These are phyloP conservation scores for Colletotrichum sp. DNA, from an alignment of 2,329 filamentous ascomycete genomes.

Conservation along the genomic window DNA sequence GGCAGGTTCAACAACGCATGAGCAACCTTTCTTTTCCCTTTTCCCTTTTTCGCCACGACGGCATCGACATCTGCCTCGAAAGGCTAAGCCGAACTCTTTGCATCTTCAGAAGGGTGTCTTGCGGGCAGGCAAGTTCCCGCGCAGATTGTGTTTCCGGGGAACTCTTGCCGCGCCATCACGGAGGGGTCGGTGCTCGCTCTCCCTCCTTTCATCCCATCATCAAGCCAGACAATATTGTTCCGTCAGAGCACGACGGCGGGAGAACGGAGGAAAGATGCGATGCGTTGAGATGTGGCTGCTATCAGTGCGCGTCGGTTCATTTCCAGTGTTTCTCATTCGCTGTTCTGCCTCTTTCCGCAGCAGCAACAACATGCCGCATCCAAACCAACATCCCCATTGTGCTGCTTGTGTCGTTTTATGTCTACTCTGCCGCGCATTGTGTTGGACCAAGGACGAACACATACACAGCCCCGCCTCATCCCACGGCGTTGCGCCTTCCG, in stretches of 20 bases:
- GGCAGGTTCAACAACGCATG: neutral
- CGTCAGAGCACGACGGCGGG: neutral
- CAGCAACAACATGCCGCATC: neutral
- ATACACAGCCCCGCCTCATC: neutral
- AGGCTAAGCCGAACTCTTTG: neutral
- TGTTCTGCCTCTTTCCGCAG: neutral
- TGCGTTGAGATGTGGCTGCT: neutral
- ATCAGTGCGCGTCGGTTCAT: neutral
- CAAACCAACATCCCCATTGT: neutral
- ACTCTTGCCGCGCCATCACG: neutral
- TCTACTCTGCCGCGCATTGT: neutral
- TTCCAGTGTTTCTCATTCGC: neutral
- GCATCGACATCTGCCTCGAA: neutral
- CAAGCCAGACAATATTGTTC: neutral
- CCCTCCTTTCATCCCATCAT: neutral
- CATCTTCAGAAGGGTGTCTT: neutral
- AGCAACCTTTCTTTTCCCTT: neutral
- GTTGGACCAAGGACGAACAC: neutral
- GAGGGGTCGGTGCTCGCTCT: neutral
- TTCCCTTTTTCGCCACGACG: neutral
- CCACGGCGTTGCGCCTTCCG: neutral
- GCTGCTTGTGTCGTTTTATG: neutral
- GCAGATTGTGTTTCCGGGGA: neutral
- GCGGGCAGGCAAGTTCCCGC: neutral
- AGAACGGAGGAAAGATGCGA: neutral